Evolutionary conservation across 352 stramenopile species (phyloP).

Genomic region (Globisporangium megalacanthum): DNA sequence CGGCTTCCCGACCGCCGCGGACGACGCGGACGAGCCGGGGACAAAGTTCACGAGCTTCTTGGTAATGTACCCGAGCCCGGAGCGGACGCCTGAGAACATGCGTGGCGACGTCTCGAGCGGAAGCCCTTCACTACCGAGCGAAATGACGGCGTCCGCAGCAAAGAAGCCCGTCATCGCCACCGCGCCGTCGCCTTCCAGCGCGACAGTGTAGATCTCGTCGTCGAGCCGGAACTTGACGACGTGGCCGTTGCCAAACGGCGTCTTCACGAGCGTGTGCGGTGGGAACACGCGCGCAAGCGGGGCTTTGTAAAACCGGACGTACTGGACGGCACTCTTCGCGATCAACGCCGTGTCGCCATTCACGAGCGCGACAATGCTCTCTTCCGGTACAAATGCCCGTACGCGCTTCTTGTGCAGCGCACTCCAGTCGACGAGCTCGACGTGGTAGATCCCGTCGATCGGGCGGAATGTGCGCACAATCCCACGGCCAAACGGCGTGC

Average conservation of each 20-base stretch:
- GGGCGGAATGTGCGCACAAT: constrained; percentile 69
- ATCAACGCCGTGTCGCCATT: constrained; percentile 30
- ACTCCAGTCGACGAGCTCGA: constrained; percentile 70
- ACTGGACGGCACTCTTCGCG: constrained; percentile 39
- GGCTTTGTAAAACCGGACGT: constrained; percentile 49
- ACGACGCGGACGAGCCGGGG: constrained; percentile 19
- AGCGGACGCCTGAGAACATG: constrained; percentile 72
- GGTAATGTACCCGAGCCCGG: constrained; percentile 70
- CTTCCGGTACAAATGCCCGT: constrained; percentile 50
- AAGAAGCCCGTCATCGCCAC: constrained; percentile 50
- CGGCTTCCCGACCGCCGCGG: constrained; percentile 24
- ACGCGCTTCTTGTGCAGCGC: constrained; percentile 32
- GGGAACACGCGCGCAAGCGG: constrained; percentile 36
- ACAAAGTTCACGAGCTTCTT: constrained; percentile 78
- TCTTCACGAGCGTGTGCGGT: constrained; percentile 56
- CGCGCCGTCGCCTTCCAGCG: constrained; percentile 33
- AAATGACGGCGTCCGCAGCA: constrained; percentile 37
- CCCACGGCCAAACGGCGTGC: constrained; percentile 54
- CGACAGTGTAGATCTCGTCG: constrained; percentile 68
- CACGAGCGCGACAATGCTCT: constrained; percentile 41
- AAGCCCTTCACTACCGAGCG: constrained; percentile 29
- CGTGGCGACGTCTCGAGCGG: constrained; percentile 41
- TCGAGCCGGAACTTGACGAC: constrained; percentile 57
- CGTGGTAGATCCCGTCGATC: constrained; percentile 75
- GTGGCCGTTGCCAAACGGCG: constrained; percentile 69